These are phyloP conservation scores for Pseudocercospora cruenta DNA, from an alignment of 2,329 filamentous ascomycete species.

Conservation along the genomic window DNA sequence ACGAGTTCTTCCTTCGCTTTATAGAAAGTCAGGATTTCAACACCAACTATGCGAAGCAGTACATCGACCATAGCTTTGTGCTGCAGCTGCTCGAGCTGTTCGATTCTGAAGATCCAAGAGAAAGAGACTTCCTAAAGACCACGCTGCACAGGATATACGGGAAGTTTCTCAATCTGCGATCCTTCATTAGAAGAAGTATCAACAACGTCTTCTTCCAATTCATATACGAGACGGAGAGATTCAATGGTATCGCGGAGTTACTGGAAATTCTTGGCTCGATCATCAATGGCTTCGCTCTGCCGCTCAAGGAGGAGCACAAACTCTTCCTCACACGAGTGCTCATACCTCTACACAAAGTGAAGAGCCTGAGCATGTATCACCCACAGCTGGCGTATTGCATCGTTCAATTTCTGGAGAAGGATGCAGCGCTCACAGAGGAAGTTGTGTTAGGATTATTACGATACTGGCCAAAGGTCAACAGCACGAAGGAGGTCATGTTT, in stretches of 20 bases:
- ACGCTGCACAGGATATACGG: slow-evolving; percentile 97
- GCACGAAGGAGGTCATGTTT: slow-evolving; percentile 99
- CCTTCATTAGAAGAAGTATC: slow-evolving; percentile 96
- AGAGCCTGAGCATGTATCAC: slow-evolving; percentile 99
- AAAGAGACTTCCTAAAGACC: slow-evolving; percentile 97
- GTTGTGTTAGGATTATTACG: slow-evolving; percentile 91
- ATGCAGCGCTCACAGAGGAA: slow-evolving; percentile 95
- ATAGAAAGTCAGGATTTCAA: slow-evolving; percentile 99
- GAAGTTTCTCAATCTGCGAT: slow-evolving; percentile 96
- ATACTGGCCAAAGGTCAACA: slow-evolving; percentile 99
- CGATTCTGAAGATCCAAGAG: slow-evolving; percentile 94
- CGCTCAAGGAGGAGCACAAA: slow-evolving; percentile 98
- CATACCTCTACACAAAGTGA: slow-evolving; percentile 94
- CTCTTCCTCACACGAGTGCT: slow-evolving; percentile 92
- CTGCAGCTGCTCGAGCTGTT: slow-evolving; percentile 94
- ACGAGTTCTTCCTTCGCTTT: slow-evolving; percentile 98
- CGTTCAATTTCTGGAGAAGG: slow-evolving; percentile 97
- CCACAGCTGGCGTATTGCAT: slow-evolving; percentile 98
- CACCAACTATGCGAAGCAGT: slow-evolving; percentile 98
- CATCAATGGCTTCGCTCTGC: slow-evolving; percentile 96
- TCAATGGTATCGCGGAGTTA: slow-evolving; percentile 96
- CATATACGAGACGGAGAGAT: slow-evolving; percentile 96
- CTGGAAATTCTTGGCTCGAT: slow-evolving; percentile 97
- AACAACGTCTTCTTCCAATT: slow-evolving; percentile 99
- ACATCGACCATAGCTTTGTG: slow-evolving; percentile 98